These are phyloP conservation scores for Musa acuminata DNA, from an alignment of 176 grass and related monocot species.

Conservation along the genomic window DNA sequence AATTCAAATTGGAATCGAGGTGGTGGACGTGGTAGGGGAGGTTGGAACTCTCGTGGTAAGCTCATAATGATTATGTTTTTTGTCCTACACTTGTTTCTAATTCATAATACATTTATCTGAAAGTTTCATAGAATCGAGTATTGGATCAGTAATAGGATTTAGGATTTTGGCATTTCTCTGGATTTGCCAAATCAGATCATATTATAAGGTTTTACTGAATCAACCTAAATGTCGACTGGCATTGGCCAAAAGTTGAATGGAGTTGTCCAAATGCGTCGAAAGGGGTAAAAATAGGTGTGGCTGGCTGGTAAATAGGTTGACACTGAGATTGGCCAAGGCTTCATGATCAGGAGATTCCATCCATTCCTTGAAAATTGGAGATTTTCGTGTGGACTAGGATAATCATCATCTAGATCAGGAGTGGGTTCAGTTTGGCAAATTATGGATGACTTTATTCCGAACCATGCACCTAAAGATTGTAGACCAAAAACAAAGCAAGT, in stretches of 20 bases:
- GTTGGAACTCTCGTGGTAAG: slow-evolving; percentile 54
- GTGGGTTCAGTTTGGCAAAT: too few relatives aligned
- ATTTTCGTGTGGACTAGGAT: too few relatives aligned
- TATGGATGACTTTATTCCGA: too few relatives aligned
- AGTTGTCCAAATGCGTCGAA: too few relatives aligned
- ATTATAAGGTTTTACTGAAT: too few relatives aligned
- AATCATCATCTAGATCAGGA: too few relatives aligned
- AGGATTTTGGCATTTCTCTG: neutral
- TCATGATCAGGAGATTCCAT: too few relatives aligned
- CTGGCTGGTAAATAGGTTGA: neutral
- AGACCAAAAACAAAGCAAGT: too few relatives aligned
- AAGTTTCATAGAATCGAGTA: neutral
- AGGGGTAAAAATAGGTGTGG: neutral
- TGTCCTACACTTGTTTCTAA: neutral
- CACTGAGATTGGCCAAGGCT: neutral
- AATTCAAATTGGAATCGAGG: slow-evolving; percentile 52
- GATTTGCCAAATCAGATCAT: neutral
- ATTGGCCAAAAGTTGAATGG: too few relatives aligned
- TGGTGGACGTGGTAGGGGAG: slow-evolving; percentile 48
- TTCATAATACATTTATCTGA: neutral
- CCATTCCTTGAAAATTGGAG: too few relatives aligned
- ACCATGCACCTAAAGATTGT: too few relatives aligned
- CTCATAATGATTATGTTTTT: slow-evolving; percentile 6
- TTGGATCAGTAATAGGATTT: neutral
- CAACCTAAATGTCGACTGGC: too few relatives aligned